Evolutionary conservation across 805 yeast genomes (phyloP).

Genomic region (Yamadazyma endophytica): DNA sequence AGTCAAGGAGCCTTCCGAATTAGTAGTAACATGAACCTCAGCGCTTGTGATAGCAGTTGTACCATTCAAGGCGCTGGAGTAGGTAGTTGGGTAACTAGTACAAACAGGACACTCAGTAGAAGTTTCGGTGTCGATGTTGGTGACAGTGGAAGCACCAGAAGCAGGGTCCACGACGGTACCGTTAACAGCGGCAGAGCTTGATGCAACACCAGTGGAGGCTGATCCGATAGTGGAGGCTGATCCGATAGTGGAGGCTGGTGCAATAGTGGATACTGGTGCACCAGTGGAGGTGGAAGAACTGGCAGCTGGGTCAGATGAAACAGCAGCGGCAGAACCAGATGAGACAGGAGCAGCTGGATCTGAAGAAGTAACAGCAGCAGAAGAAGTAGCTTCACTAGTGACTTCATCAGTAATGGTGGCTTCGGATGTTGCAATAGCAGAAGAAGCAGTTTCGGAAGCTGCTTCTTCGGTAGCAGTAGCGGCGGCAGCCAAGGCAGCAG

Average conservation of each 20-base stretch:
- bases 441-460: conserved; percentile 1
- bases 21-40: conserved; percentile 11
- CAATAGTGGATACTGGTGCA: conserved; percentile 1
- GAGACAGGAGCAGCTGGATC: conserved; percentile 14
- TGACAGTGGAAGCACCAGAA: neutral
- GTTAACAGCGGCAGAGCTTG: conserved; percentile 1
- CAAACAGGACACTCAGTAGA: conserved; percentile 8
- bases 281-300: conserved; percentile 2
- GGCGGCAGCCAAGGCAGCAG: conserved; percentile 14
- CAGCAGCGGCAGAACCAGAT: conserved; percentile 21
- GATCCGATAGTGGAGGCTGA: conserved; percentile 1
- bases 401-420: conserved; percentile 1
- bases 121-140: conserved; percentile 1
- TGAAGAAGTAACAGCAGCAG: conserved; percentile 1
- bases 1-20: conserved; percentile 4
- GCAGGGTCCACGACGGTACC: neutral
- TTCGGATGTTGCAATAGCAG: neutral
- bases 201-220: neutral
- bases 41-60: conserved; percentile 9
- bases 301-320: conserved; percentile 14
- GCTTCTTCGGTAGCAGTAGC: neutral
- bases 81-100: conserved; percentile 9
- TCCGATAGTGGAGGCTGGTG: neutral
- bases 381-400: neutral
- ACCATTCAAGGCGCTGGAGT: conserved; percentile 2